Evolutionary conservation across 2,329 filamentous ascomycete genomes (phyloP).

Genomic region (Trichoderma pleuroti): DNA sequence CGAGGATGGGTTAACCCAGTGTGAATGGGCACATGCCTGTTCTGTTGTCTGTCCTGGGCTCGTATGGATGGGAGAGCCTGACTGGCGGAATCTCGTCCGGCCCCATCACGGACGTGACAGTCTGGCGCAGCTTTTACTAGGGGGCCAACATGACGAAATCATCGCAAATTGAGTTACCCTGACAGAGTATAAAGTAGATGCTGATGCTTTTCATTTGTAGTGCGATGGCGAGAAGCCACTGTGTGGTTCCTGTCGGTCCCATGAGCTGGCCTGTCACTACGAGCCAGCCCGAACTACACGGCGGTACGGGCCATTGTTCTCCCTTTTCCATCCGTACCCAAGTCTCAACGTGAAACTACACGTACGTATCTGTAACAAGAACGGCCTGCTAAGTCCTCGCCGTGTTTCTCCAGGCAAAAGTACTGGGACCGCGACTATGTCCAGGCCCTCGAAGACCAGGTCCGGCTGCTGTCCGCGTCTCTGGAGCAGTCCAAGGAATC

Average conservation of each 20-base stretch:
- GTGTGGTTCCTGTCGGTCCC: constrained; percentile 13
- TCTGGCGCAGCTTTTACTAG: neutral
- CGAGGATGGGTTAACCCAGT: neutral
- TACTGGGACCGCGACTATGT: constrained; percentile 19
- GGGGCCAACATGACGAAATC: neutral
- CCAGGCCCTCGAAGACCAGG: constrained; percentile 10
- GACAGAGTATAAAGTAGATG: neutral
- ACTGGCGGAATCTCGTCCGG: neutral
- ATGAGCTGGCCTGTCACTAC: constrained; percentile 8
- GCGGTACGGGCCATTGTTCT: neutral
- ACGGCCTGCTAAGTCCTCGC: neutral
- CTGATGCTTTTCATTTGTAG: neutral
- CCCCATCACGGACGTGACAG: neutral
- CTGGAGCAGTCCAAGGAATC: neutral
- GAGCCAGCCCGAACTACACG: constrained; percentile 6
- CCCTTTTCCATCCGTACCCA: neutral
- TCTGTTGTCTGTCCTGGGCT: neutral
- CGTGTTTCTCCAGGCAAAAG: constrained; percentile 1
- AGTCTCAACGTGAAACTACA: neutral
- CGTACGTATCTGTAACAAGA: neutral
- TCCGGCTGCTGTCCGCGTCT: constrained; percentile 10
- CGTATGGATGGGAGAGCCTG: neutral
- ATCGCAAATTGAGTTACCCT: neutral
- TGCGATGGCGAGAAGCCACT: constrained; percentile 16
- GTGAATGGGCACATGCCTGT: neutral